Evolutionary conservation across 768 basidiomycete genomes (phyloP).

Genomic region (Lactifluus rugatus): DNA sequence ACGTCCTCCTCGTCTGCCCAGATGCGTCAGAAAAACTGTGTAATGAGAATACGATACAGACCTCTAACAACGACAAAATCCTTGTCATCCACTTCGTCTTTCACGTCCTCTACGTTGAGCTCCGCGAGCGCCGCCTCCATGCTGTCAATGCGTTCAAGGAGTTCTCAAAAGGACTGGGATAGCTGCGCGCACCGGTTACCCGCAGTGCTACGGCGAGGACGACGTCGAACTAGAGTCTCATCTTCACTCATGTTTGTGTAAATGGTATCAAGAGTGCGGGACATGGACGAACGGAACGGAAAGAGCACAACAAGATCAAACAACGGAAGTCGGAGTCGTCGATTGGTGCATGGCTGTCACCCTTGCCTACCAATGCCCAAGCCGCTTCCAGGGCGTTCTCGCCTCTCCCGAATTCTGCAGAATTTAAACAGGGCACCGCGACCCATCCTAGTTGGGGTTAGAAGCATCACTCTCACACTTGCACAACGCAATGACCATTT

Average conservation of each 20-base stretch:
- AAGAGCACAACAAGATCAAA: background rate
- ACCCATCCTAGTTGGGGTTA: slow-evolving; percentile 40
- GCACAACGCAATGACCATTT: slow-evolving; percentile 62
- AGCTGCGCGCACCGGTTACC: slow-evolving; percentile 54
- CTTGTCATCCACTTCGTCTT: slow-evolving; percentile 52
- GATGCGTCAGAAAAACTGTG: background rate
- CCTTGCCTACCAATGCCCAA: background rate
- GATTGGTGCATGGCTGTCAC: too few species aligned
- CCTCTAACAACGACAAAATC: slow-evolving; percentile 66
- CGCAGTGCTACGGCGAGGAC: slow-evolving; percentile 63
- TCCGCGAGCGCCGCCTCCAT: slow-evolving; percentile 75
- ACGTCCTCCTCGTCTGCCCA: slow-evolving; percentile 67
- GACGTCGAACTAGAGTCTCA: slow-evolving; percentile 45
- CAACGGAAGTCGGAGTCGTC: background rate
- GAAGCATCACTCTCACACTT: slow-evolving; percentile 43
- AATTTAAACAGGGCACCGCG: slow-evolving; percentile 43
- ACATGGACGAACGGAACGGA: background rate
- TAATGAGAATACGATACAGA: slow-evolving; percentile 21
- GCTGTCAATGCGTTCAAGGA: slow-evolving; percentile 29
- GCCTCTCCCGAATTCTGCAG: slow-evolving; percentile 44
- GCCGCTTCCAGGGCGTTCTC: slow-evolving; percentile 38
- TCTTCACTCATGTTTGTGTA: slow-evolving; percentile 23
- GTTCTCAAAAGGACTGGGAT: background rate
- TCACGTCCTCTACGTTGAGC: slow-evolving; percentile 40
- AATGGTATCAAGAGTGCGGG: background rate